Evolutionary conservation across 257 asterid genomes (phyloP), one percentile per base, ranked within the genome.

Genomic region (Striga asiatica): DNA sequence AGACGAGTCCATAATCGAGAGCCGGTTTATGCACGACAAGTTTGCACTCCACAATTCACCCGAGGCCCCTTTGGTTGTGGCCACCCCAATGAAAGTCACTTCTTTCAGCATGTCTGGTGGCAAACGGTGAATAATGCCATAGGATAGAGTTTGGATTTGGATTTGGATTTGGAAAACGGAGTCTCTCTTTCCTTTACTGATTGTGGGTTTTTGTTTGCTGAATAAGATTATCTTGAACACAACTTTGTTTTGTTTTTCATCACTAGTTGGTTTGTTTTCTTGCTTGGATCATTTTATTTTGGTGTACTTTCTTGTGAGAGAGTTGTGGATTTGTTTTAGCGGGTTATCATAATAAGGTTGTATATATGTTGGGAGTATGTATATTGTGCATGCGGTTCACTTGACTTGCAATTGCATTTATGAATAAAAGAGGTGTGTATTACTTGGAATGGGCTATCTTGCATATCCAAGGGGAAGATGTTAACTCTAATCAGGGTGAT

Each of bases 11-110:
- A 84, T 92, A 34, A 71, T 92, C 12, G 98, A 92, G 71, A 88
- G 97, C 31, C 85, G 91, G 43, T 88, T 92, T 74, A 88, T 92
- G 98, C 94, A 92, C 20, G 97, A 92, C 76, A 84, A 84, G 35
- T 92, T 50, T 56, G 81, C 97, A 1, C 16, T 64, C 8, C 71
- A 66, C 51, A 69, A 81, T 65, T 87, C 98, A 25, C 97, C 97
- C 0, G 98, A 87, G 29, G 98, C 98, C 52, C 98, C 98, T 3
- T 61, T 92, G 54, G 98, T 92, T 20, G 98, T 92, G 54, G 97
- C 98, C 0, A 92, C 99, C 25, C 97, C 97, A 0, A 64, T 75
- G 93, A 92, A 92, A 73, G 95, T 92, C 41, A 77, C 95, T 31
- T 92, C 98, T 50, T 78, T 84, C 82, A 87, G 95, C 86, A 71